A percentile compares a stretch with the other conserved stretches of the same genome.
Conservation (phyloP, 371 early-diverging fungal species). For the Amoeboaphelidium protococcarum region DNA sequence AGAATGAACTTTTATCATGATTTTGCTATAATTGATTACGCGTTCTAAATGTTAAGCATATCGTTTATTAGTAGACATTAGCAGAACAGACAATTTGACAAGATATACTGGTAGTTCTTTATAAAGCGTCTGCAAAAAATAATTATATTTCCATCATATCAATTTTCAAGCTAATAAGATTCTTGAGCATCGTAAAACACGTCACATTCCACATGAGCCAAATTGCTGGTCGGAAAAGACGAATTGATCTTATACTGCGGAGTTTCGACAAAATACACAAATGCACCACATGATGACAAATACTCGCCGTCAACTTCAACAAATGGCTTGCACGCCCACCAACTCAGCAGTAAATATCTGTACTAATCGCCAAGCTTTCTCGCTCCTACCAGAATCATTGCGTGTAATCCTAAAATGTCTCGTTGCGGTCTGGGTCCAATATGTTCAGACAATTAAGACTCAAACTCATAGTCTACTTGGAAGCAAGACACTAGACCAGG, state of each 20-base stretch:
- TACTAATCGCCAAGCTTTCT: neutral
- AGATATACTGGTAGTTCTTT: no score
- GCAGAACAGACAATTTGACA: no score
- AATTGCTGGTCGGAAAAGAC: neutral
- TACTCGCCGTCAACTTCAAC: neutral
- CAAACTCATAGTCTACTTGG: neutral
- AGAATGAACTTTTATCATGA: no score
- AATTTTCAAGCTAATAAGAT: neutral
- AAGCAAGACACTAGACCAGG: neutral
- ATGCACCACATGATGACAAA: neutral
- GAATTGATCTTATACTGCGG: neutral
- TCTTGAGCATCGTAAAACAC: neutral
- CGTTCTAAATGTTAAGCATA: no score
- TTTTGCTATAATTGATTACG: no score
- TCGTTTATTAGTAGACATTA: no score
- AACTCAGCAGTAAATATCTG: neutral
- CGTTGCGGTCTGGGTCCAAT: neutral
- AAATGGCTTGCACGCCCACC: neutral
- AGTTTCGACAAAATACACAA: neutral
- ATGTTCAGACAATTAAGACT: neutral
- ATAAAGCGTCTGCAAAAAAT: no score
- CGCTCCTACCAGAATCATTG: neutral
- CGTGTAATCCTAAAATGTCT: neutral
- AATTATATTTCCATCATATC: no score
- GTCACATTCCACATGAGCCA: neutral